These are phyloP conservation scores for Penicillium freii DNA, from an alignment of 2,329 filamentous ascomycete species.

Conservation along the genomic window DNA sequence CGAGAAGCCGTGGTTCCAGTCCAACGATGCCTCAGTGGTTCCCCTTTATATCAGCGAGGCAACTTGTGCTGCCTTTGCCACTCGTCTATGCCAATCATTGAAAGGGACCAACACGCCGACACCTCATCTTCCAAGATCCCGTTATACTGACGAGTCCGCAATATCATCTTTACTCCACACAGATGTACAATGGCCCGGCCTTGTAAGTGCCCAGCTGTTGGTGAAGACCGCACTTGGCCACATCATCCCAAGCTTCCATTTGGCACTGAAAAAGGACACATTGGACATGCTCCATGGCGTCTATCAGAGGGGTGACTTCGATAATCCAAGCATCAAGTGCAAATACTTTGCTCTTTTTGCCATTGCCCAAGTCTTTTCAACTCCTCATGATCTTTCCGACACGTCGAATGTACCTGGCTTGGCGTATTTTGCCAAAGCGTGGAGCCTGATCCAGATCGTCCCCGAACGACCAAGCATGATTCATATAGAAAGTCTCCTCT, in stretches of 20 bases:
- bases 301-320: constrained; percentile 24
- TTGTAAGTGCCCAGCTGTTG: constrained; percentile 31
- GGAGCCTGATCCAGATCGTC: constrained; percentile 38
- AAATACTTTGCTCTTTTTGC: constrained; percentile 46
- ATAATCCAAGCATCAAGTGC: constrained; percentile 35
- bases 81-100: constrained; percentile 31
- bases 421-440: constrained; percentile 39
- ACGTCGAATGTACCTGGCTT: constrained; percentile 37
- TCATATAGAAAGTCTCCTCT: constrained; percentile 41
- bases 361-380: constrained; percentile 42
- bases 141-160: constrained; percentile 24
- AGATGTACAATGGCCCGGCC: constrained; percentile 27
- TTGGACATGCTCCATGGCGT: constrained; percentile 35
- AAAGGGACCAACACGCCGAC: constrained; percentile 18
- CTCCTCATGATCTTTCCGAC: constrained; percentile 22
- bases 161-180: constrained; percentile 15
- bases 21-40: constrained; percentile 25
- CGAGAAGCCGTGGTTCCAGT: constrained; percentile 27
- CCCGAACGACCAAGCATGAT: constrained; percentile 43
- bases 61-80: constrained; percentile 36
- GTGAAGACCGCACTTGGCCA: constrained; percentile 31
- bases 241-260: constrained; percentile 32
- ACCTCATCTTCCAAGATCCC: constrained; percentile 23
- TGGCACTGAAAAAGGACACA: constrained; percentile 33
- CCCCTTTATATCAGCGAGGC: constrained; percentile 35